A percentile compares a stretch with the other conserved stretches of the same genome.
Evolutionary conservation across 75 land plant species (phyloP).

Genomic region (Cupressus sempervirens): DNA sequence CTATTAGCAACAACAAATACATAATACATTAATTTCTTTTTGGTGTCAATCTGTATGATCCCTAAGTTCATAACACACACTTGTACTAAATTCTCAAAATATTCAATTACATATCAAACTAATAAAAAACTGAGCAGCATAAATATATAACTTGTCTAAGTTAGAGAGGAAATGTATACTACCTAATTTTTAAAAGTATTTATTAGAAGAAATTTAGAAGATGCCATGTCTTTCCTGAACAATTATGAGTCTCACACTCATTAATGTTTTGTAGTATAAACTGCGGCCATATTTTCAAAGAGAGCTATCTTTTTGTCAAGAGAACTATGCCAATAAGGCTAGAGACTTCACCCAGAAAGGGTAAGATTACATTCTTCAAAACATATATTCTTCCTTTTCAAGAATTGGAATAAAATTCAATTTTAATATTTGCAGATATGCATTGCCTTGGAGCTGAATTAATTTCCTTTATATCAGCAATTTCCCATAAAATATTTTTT

Average conservation of each 20-base stretch:
- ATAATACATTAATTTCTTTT: neutral
- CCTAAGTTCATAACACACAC: neutral
- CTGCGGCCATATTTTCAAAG: neutral
- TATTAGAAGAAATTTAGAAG: neutral
- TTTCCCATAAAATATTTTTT: neutral
- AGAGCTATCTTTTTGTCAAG: neutral
- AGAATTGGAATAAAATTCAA: neutral
- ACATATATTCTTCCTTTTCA: neutral
- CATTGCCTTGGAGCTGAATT: neutral
- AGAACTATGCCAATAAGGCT: neutral
- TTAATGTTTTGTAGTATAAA: neutral
- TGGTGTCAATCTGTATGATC: neutral
- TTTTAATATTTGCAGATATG: neutral
- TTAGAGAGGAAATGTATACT: neutral
- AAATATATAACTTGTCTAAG: neutral
- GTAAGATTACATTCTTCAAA: neutral
- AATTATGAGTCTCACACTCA: neutral
- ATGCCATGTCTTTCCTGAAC: neutral
- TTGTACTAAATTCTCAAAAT: neutral
- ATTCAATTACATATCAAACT: neutral
- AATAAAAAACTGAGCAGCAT: neutral
- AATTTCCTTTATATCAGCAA: neutral
- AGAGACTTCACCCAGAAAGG: neutral
- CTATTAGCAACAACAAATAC: too few relatives aligned
- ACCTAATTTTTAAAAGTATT: neutral